Base-by-base conservation (phyloP, 208 protist species). In the Wallacemonas rigidus region DNA sequence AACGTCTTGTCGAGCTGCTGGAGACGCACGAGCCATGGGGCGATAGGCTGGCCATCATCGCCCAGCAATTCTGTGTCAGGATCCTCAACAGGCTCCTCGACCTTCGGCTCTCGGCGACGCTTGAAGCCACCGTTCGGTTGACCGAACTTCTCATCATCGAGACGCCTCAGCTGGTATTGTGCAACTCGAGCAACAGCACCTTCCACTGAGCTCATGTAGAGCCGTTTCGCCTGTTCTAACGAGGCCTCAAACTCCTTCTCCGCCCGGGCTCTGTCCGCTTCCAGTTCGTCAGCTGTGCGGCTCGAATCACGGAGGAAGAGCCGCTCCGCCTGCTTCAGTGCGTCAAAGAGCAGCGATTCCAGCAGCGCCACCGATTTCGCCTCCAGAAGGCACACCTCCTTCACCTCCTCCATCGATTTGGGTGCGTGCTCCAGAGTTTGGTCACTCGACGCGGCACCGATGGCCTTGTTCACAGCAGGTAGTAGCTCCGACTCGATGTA, bases 1-100 rank as follows among this genome's bases (percentile, higher is more conserved):
- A 87, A 96, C 2, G 77, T 76, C 72, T 95, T 96, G 50, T 93
- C 82, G 9, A 96, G 83, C 76, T 95, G 89, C 72, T 95, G 87
- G 44, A 95, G 79, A 58, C 90, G 72, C 38, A 91, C 80, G 1
- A 95, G 79, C 88, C 89, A 96, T n/a, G 82, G 83, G 5, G 92
- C 79, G 36, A 96, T 85, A 0, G 92, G 89, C 55, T 90, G 78
- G 5, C 85, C 90, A 67, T 95, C 91, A n/a, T 91, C 83, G 48
- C 87, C 89, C 4, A 96, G 39, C 12, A 95, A 55, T 69, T 90
- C 79, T 43, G 73, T 67, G 9, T 39, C 55, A 1, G 82, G 74
- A 43, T 79, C 73, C 17, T 76, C 79, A 17, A 41, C 36, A 1
- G 40, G 43, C 70, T 72, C 50, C 56, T 77, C 50, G 51, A 75